Evolutionary conservation across 2,329 filamentous ascomycete genomes (phyloP), one percentile per base, ranked within the genome.

Genomic region (Pestalotiopsis sp.): DNA sequence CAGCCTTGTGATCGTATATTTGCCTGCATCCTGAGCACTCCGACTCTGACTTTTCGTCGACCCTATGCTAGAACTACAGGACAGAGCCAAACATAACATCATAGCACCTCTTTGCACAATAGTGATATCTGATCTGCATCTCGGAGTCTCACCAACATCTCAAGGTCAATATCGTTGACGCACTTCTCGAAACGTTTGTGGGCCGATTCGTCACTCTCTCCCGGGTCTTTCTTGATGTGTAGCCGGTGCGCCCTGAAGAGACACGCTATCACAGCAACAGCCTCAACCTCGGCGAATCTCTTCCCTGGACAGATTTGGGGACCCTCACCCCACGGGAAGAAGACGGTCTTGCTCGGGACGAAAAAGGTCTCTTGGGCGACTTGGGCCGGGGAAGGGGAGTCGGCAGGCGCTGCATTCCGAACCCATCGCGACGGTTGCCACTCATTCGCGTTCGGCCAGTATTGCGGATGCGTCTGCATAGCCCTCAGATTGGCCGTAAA

Each of bases 251-350:
- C 57, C 4, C 36, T 59, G 60, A 20, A 63, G 31, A 63, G 2
- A 27, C 6, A 68, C 2, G 73, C 75, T 4, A 75, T 12, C 3
- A 72, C 72, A 1, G 72, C 75, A 1, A 73, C 72, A 0, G 45
- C 70, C 41, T 75, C 71, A 0, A 75, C 73, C 66, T 69, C 70
- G 25, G 72, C 64, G 52, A 75, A 75, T 36, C 73, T 72, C 52
- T 67, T 74, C 9, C 70, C 69, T 2, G 73, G 73, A 58, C 73
- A 75, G 41, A 69, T 71, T 57, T 73, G 73, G 0, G 72, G 72
- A 3, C 72, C 73, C 7, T 73, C 73, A 4, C 68, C 70, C 72
- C 73, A 75, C 2, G 73, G 70, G 9, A 75, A 70, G 23, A 71
- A 74, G 5, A 68, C 70, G 2, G 60, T 31, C 52, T 69, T 66